Percentiles rank a stretch among this genome's conserved stretches.
Evolutionary conservation across 176 grass and related monocot genomes (phyloP).

Genomic region (Olyra latifolia): DNA sequence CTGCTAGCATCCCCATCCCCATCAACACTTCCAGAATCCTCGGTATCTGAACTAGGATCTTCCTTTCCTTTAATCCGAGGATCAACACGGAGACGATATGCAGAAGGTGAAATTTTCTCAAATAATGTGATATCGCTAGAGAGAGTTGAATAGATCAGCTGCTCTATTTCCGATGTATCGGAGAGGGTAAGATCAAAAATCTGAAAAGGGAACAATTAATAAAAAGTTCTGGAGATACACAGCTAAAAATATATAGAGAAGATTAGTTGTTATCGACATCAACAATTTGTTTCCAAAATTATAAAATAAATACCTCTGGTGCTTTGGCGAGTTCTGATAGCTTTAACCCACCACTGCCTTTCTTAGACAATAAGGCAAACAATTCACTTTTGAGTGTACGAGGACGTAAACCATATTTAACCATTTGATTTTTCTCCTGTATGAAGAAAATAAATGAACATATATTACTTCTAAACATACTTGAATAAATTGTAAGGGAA

Average conservation of each 20-base stretch:
- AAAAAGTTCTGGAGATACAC: conserved; percentile 18
- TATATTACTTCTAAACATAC: conserved; percentile 20
- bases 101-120: conserved; percentile 82
- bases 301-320: conserved; percentile 59
- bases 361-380: conserved; percentile 80
- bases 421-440: conserved; percentile 93
- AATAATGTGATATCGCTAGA: conserved; percentile 99
- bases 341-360: conserved; percentile 78
- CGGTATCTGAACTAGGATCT: conserved; percentile 59
- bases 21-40: conserved; percentile 89
- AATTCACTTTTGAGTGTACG: conserved; percentile 87
- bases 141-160: conserved; percentile 71
- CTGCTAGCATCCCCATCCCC: conserved; percentile 46
- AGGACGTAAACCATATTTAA: conserved; percentile 80
- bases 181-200: conserved; percentile 63
- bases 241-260: conserved; percentile 23
- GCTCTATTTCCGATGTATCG: conserved; percentile 54
- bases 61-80: conserved; percentile 83
- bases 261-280: conserved; percentile 12
- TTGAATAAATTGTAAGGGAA: conserved; percentile 19
- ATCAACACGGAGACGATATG: conserved; percentile 95
- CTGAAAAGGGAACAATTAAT: conserved; percentile 53
- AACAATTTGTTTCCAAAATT: conserved; percentile 21
- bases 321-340: conserved; percentile 70
- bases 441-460: conserved; percentile 20